Percentiles rank a stretch among this genome's conserved stretches.
Conservation (phyloP, 2,329 filamentous ascomycete genomes). For the Shiraia sp. region DNA sequence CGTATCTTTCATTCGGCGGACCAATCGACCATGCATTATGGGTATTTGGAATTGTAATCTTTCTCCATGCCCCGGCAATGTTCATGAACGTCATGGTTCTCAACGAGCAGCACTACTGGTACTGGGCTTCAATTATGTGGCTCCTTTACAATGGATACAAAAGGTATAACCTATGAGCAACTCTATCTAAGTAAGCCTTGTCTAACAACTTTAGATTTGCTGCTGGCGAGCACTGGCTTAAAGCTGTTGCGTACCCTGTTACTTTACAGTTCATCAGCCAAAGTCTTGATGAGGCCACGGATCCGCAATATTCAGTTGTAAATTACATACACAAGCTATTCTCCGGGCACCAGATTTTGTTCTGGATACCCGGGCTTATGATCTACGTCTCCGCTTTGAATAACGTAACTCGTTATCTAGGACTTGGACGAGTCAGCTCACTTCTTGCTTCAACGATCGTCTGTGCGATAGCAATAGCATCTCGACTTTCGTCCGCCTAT, state of each 20-base stretch:
- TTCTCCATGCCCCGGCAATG: neutral
- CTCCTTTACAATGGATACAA: neutral
- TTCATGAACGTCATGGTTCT: neutral
- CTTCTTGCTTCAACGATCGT: too few species aligned
- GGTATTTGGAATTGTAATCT: neutral
- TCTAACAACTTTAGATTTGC: too few species aligned
- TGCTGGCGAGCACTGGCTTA: neutral
- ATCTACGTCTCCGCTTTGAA: neutral
- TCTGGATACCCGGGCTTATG: neutral
- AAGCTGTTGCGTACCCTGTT: neutral
- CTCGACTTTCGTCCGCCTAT: too few species aligned
- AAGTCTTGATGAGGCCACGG: slow-evolving; percentile 1
- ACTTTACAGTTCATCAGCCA: neutral
- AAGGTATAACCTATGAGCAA: neutral
- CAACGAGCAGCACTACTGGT: neutral
- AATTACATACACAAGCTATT: neutral
- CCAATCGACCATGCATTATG: neutral
- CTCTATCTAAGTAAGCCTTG: too few species aligned
- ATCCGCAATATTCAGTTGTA: neutral
- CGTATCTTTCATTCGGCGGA: neutral
- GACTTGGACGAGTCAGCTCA: too few species aligned
- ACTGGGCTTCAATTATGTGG: neutral
- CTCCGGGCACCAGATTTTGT: neutral
- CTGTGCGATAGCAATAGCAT: too few species aligned
- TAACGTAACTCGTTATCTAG: neutral